Conservation (phyloP, 1,284 basidiomycete genomes). For the Coniferiporia weirii region DNA sequence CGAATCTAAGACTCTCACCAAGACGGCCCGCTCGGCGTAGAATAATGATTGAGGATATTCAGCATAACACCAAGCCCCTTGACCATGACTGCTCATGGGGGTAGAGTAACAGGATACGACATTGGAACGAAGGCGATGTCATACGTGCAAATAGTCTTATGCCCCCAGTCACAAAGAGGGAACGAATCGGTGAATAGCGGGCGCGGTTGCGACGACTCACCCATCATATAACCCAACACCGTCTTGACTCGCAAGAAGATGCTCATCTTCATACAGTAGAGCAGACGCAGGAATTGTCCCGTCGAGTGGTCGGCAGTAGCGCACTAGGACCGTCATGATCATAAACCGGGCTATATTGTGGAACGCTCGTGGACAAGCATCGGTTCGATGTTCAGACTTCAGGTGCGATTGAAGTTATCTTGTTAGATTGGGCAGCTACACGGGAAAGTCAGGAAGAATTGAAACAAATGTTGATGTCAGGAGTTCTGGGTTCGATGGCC, state of each 20-base stretch:
- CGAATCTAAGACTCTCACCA: not conserved
- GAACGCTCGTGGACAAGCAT: not conserved
- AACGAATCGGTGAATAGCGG: not conserved
- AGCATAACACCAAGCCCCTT: too few relatives aligned
- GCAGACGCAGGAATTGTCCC: slow-evolving; percentile 71
- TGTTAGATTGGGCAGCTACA: too few relatives aligned
- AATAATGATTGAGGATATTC: not conserved
- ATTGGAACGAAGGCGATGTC: too few relatives aligned
- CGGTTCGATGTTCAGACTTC: not conserved
- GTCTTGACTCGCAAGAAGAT: slow-evolving; percentile 67
- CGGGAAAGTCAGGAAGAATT: not conserved
- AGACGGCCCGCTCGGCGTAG: not conserved
- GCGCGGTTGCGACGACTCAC: slow-evolving; percentile 40
- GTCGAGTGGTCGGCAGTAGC: slow-evolving; percentile 50
- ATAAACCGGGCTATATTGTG: not conserved
- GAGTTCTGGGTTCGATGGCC: not conserved
- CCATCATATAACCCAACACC: slow-evolving; percentile 86
- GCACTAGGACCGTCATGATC: slow-evolving; percentile 10
- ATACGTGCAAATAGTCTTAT: too few relatives aligned
- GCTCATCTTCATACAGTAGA: slow-evolving; percentile 76
- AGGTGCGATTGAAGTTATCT: too few relatives aligned
- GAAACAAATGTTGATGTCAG: not conserved
- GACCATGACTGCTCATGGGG: too few relatives aligned
- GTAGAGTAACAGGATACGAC: too few relatives aligned
- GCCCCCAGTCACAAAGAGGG: too few relatives aligned